A percentile compares a stretch with the other conserved stretches of the same genome.
Conservation (phyloP, 768 basidiomycete genomes). For the Royoungia palumana region DNA sequence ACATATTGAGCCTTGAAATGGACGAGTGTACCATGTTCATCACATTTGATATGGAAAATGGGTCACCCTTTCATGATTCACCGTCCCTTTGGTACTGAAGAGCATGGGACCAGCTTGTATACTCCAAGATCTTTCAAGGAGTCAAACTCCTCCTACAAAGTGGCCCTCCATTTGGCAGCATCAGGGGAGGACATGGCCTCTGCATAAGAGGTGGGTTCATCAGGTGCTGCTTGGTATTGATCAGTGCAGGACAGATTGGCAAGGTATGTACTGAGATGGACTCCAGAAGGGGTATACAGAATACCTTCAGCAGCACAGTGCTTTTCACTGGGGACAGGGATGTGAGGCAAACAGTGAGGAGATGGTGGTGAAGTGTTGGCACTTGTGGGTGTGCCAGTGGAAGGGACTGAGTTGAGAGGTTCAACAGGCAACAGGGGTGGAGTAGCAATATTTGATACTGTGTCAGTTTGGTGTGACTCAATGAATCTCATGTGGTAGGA, state of each 20-base stretch:
- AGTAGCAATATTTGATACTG: too few species aligned
- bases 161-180: slow-evolving; percentile 18
- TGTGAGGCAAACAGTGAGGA: too few species aligned
- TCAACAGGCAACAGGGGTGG: too few species aligned
- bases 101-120: slow-evolving; percentile 19
- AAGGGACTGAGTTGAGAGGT: too few species aligned
- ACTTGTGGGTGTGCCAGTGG: too few species aligned
- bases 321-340: too few species aligned
- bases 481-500: too few species aligned
- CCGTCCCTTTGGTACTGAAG: slow-evolving; percentile 17
- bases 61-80: slow-evolving; percentile 23
- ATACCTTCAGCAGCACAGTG: too few species aligned
- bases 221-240: not conserved
- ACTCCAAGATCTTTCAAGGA: slow-evolving; percentile 16
- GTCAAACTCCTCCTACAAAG: slow-evolving; percentile 20
- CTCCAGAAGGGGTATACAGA: too few species aligned
- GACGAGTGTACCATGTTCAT: slow-evolving; percentile 6
- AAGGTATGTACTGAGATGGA: not conserved
- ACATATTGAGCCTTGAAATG: slow-evolving; percentile 40
- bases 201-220: slow-evolving; percentile 15
- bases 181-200: slow-evolving; percentile 18
- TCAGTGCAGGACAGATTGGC: not conserved
- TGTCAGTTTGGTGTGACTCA: too few species aligned
- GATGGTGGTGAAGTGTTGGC: too few species aligned
- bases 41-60: slow-evolving; percentile 29